Evolutionary conservation across 1,139 yeast genomes (phyloP).

Genomic region (Meyerozyma sp.): DNA sequence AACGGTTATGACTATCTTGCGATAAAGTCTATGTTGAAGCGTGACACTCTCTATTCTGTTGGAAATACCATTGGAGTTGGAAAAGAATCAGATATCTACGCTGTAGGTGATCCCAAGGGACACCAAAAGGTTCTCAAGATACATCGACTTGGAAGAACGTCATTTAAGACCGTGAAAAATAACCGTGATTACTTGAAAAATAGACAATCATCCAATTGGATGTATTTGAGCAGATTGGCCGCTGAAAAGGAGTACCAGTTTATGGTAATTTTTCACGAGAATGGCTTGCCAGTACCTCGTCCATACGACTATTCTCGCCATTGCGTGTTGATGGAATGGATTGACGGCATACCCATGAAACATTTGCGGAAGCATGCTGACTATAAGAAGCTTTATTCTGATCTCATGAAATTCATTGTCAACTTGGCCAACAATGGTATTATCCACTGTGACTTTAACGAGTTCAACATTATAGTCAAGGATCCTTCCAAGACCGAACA

Average conservation of each 20-base stretch:
- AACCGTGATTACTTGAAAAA: conserved; percentile 86
- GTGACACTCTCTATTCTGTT: conserved; percentile 69
- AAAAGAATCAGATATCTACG: conserved; percentile 91
- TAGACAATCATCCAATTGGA: conserved; percentile 75
- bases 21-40: conserved; percentile 69
- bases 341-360: conserved; percentile 87
- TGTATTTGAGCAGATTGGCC: conserved; percentile 83
- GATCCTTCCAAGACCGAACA: conserved; percentile 34
- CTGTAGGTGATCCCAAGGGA: conserved; percentile 72
- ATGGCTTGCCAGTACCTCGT: conserved; percentile 80
- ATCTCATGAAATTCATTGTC: conserved; percentile 82
- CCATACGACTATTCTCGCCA: conserved; percentile 92
- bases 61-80: conserved; percentile 95
- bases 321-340: conserved; percentile 86
- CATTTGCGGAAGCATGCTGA: conserved; percentile 65
- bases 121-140: conserved; percentile 71
- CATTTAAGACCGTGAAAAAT: conserved; percentile 86
- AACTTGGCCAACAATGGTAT: conserved; percentile 81
- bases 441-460: conserved; percentile 96
- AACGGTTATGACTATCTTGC: conserved; percentile 92
- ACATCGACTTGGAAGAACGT: conserved; percentile 89
- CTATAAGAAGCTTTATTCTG: conserved; percentile 68
- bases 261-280: conserved; percentile 66
- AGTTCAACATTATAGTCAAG: conserved; percentile 86
- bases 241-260: conserved; percentile 90